Evolutionary conservation across 306 rosid species (phyloP).

Genomic region (Phaseolus lunatus): DNA sequence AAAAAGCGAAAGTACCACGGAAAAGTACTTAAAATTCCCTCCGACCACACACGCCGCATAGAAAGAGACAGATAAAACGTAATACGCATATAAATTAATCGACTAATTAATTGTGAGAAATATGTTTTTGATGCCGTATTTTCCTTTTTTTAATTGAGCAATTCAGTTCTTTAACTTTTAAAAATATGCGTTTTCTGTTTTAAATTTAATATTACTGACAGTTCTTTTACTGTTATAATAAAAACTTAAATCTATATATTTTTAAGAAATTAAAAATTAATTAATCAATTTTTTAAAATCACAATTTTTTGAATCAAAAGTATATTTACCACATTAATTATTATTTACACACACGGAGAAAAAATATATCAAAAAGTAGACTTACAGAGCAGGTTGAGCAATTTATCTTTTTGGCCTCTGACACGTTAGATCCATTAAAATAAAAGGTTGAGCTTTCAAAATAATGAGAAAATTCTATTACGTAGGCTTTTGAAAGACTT

Average conservation of each 20-base stretch:
- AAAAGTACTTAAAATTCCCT: slow-evolving; percentile 53
- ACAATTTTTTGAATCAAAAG: too few relatives aligned
- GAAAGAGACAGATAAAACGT: slow-evolving; percentile 39
- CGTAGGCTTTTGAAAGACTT: background rate
- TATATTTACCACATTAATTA: too few relatives aligned
- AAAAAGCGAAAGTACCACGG: slow-evolving; percentile 67
- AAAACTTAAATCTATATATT: too few relatives aligned
- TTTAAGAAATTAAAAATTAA: too few relatives aligned
- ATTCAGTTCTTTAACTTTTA: too few relatives aligned
- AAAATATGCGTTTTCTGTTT: too few relatives aligned
- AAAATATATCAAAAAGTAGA: background rate
- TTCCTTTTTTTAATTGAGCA: too few relatives aligned
- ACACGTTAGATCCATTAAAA: slow-evolving; percentile 52
- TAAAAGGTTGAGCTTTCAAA: background rate
- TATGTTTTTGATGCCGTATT: too few relatives aligned
- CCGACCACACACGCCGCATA: slow-evolving; percentile 44
- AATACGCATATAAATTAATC: background rate
- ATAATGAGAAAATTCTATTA: background rate
- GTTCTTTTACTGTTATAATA: too few relatives aligned
- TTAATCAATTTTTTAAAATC: too few relatives aligned
- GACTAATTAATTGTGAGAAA: too few relatives aligned
- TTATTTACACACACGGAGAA: background rate
- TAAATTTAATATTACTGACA: too few relatives aligned
- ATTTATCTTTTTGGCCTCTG: slow-evolving; percentile 39
- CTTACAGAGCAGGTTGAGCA: slow-evolving; percentile 32